Evolutionary conservation across 768 basidiomycete species (phyloP).

Genomic region (Asterophora parasitica): DNA sequence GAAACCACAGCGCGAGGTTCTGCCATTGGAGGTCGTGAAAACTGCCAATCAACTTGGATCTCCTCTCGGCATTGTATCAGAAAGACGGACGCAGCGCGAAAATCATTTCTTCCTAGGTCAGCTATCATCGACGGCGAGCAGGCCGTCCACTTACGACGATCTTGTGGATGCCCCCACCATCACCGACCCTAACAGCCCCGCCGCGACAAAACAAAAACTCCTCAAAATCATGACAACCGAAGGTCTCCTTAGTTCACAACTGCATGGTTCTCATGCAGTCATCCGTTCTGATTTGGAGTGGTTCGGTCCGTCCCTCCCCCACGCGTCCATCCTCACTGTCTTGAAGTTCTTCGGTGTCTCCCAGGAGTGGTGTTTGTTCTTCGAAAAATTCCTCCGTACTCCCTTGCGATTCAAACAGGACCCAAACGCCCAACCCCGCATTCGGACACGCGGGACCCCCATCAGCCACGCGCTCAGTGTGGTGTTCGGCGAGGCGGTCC

Average conservation of each 20-base stretch:
- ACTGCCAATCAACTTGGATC: constrained; percentile 18
- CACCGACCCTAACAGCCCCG: constrained; percentile 2
- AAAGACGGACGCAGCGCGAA: constrained; percentile 21
- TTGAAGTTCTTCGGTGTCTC: constrained; percentile 36
- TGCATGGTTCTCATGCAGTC: constrained; percentile 30
- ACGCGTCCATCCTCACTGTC: constrained; percentile 34
- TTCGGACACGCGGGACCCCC: constrained; percentile 38
- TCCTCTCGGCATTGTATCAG: constrained; percentile 19
- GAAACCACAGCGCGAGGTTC: constrained; percentile 13
- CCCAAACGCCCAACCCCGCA: constrained; percentile 19
- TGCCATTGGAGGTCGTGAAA: constrained; percentile 14
- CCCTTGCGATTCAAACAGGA: constrained; percentile 14
- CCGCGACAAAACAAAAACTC: constrained; percentile 32
- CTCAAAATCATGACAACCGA: constrained; percentile 38
- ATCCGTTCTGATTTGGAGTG: constrained; percentile 40
- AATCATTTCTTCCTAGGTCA: constrained; percentile 32
- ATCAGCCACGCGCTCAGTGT: constrained; percentile 37
- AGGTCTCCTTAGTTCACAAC: constrained; percentile 31
- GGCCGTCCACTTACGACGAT: constrained; percentile 16
- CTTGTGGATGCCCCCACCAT: constrained; percentile 27
- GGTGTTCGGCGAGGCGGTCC: constrained; percentile 35
- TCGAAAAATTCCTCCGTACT: constrained; percentile 13
- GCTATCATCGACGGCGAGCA: constrained; percentile 19
- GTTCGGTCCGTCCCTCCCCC: constrained; percentile 39
- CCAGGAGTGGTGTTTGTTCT: constrained; percentile 30